Percentiles rank a stretch among this genome's conserved stretches.
Evolutionary conservation across 805 yeast species (phyloP).

Genomic region (Schwanniomyces sp.): DNA sequence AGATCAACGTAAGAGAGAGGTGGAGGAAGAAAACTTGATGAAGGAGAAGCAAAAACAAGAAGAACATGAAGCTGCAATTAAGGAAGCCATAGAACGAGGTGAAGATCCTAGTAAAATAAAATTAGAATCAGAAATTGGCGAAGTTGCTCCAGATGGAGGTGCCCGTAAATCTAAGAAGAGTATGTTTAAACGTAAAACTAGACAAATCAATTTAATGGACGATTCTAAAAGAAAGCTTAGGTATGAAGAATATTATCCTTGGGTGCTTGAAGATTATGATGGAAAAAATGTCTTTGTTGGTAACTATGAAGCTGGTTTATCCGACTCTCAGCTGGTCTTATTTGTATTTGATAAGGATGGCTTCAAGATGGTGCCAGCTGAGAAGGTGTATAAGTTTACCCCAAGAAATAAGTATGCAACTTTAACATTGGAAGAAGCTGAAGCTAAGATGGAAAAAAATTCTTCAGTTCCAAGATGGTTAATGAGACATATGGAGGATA

Average conservation of each 20-base stretch:
- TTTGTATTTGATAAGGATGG: constrained; percentile 84
- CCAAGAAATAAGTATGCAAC: constrained; percentile 94
- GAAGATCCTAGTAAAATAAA: constrained; percentile 15
- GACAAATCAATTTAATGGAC: constrained; percentile 77
- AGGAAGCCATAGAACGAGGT: constrained; percentile 11
- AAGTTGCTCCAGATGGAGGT: constrained; percentile 91
- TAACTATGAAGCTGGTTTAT: constrained; percentile 85
- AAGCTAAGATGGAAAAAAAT: constrained; percentile 84
- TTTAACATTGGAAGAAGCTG: constrained; percentile 93
- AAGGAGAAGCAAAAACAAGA: constrained; percentile 17
- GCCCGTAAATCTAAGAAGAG: constrained; percentile 66
- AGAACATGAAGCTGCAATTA: constrained; percentile 17
- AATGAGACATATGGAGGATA: constrained; percentile 81
- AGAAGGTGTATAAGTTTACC: constrained; percentile 89
- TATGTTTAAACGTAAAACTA: constrained; percentile 72
- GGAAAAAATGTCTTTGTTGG: constrained; percentile 95
- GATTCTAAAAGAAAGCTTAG: constrained; percentile 81
- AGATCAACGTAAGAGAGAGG: constrained; percentile 50
- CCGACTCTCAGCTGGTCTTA: constrained; percentile 78
- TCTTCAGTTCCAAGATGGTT: constrained; percentile 87
- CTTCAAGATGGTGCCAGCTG: constrained; percentile 92
- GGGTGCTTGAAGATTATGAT: constrained; percentile 97
- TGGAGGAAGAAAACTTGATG: constrained; percentile 24
- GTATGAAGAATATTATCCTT: constrained; percentile 95
- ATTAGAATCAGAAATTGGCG: constrained; percentile 50